phyloP scores from a whole-genome alignment of 2,329 filamentous ascomycete genomes.

The Alternaria arborescens region DNA sequence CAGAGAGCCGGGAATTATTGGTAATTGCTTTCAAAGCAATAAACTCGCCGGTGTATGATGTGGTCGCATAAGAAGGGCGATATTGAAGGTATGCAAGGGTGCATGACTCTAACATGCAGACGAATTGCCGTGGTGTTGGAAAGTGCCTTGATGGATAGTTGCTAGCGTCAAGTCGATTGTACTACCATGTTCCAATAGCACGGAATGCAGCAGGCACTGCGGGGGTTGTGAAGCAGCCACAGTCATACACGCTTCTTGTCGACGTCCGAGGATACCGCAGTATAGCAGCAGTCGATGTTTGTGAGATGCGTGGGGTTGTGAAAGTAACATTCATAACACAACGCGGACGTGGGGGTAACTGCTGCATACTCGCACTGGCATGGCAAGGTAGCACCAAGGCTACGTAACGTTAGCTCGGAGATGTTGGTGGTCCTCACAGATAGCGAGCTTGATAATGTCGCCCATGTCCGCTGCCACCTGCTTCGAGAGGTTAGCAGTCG shows the following conservation, averaged over 20 bases:
- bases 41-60: neutral
- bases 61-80: neutral
- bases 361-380: neutral
- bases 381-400: neutral
- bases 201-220: neutral
- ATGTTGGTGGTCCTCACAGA: neutral
- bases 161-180: neutral
- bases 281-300: neutral
- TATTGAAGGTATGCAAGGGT: neutral
- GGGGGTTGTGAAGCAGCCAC: neutral
- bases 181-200: too few species aligned
- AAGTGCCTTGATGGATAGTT: neutral
- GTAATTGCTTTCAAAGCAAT: neutral
- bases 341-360: neutral
- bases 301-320: neutral
- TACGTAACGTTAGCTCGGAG: neutral
- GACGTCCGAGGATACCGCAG: neutral
- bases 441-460: neutral
- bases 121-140: slow-evolving; percentile 1
- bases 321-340: neutral
- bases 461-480: neutral
- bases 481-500: slow-evolving; percentile 1
- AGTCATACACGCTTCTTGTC: neutral
- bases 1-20: neutral
- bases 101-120: neutral